phyloP scores from a whole-genome alignment of 306 rosid species.

The Hippophae tibetana region DNA sequence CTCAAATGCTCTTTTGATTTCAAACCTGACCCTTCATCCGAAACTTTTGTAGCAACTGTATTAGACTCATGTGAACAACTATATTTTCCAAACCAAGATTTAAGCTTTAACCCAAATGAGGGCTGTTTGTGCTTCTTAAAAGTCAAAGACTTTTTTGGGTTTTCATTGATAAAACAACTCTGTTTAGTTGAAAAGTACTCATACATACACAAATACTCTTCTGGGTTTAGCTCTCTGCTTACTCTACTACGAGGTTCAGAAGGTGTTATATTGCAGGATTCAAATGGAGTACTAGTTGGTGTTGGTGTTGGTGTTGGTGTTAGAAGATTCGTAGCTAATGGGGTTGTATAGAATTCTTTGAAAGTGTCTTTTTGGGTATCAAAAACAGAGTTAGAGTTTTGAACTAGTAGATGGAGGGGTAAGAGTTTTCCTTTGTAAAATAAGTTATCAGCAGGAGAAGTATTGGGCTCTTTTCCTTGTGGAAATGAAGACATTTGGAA shows the following conservation, averaged over 20 bases:
- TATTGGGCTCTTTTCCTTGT: constrained; percentile 45
- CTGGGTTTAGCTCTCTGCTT: constrained; percentile 56
- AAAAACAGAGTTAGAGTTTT: constrained; percentile 27
- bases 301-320: constrained; percentile 51
- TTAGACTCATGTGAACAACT: constrained; percentile 58
- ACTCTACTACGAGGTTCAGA: constrained; percentile 61
- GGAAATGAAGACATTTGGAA: constrained; percentile 79
- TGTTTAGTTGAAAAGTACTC: constrained; percentile 24
- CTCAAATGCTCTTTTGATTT: constrained; percentile 18
- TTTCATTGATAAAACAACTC: constrained; percentile 25
- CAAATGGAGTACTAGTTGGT: constrained; percentile 61
- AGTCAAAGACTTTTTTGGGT: constrained; percentile 55
- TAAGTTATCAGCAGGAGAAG: constrained; percentile 98
- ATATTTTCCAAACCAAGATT: constrained; percentile 67
- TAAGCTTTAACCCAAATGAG: constrained; percentile 63
- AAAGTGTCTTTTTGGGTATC: constrained; percentile 13
- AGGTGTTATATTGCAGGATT: constrained; percentile 82
- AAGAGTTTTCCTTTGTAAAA: constrained; percentile 97
- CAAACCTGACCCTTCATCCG: constrained; percentile 60
- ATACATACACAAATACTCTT: constrained; percentile 33
- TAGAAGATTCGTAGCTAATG: constrained; percentile 35
- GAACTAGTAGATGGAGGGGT: constrained; percentile 83
- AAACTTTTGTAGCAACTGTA: constrained; percentile 24
- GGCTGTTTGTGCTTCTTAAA: constrained; percentile 58
- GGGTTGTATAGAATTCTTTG: constrained; percentile 72